Conservation (phyloP, 192 early-diverging fungal species). For the Paraglomus brasilianum region DNA sequence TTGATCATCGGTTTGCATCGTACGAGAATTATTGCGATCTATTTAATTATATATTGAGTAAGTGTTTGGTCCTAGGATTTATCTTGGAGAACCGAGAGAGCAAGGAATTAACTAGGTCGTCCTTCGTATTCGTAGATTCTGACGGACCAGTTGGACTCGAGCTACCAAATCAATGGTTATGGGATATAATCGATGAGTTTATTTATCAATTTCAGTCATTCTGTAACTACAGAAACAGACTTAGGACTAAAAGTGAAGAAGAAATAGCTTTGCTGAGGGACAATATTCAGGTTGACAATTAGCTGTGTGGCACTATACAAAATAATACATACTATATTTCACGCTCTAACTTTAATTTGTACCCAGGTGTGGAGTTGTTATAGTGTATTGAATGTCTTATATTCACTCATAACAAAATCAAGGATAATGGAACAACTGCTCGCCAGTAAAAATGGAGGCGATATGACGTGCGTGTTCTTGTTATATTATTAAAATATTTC, state of each 20-base stretch:
- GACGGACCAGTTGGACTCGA: constrained; percentile 87
- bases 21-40: constrained; percentile 97
- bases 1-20: constrained; percentile 88
- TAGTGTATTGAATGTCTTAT: constrained; percentile 94
- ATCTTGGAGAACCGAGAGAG: not conserved
- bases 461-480: constrained; percentile 56
- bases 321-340: not conserved
- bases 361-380: constrained; percentile 85
- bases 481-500: not conserved
- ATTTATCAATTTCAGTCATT: constrained; percentile 99
- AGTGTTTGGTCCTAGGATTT: constrained; percentile 27
- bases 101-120: not conserved
- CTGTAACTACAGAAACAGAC: constrained; percentile 88
- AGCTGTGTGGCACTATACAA: not conserved
- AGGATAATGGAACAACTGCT: constrained; percentile 91
- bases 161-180: constrained; percentile 97
- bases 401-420: constrained; percentile 94
- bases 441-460: constrained; percentile 85
- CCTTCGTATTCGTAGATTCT: constrained; percentile 45
- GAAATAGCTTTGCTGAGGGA: constrained; percentile 82
- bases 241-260: constrained; percentile 74
- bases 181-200: constrained; percentile 99
- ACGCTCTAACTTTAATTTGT: not conserved
- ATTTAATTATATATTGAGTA: constrained; percentile 94
- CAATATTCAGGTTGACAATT: constrained; percentile 57